Evolutionary conservation across 2,329 filamentous ascomycete genomes (phyloP).

Genomic region (Tolypocladium inflatum): DNA sequence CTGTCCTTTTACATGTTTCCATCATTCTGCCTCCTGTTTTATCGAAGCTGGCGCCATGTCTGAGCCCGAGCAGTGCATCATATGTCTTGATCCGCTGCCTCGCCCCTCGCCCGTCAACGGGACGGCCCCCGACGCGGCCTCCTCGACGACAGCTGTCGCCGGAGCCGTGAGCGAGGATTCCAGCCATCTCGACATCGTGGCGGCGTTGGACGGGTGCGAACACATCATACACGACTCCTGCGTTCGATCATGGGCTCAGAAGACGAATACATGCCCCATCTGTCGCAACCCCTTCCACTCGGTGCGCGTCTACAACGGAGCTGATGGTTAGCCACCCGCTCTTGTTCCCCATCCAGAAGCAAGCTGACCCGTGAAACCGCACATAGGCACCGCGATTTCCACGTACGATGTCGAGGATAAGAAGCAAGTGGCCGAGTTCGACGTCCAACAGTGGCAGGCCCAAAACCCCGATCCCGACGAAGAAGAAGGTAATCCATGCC

Average conservation of each 20-base stretch:
- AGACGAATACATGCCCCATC: constrained; percentile 96
- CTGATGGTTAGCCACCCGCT: constrained; percentile 52
- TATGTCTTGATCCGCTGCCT: constrained; percentile 54
- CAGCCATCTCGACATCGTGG: constrained; percentile 37
- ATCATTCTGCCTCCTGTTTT: constrained; percentile 24
- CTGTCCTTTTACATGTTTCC: constrained; percentile 37
- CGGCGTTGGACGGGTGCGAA: constrained; percentile 64
- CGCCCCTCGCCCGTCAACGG: constrained; percentile 20
- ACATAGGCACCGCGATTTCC: constrained; percentile 42
- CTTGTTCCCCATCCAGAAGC: not conserved
- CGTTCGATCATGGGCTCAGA: constrained; percentile 87
- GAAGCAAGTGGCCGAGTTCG: constrained; percentile 83
- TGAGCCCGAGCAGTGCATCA: constrained; percentile 58
- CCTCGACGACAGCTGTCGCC: constrained; percentile 5
- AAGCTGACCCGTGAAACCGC: not conserved
- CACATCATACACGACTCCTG: constrained; percentile 91
- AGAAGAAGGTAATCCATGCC: constrained; percentile 66
- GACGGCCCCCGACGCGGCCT: constrained; percentile 8
- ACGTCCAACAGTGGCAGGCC: constrained; percentile 64
- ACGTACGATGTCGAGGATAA: constrained; percentile 66
- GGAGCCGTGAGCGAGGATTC: constrained; percentile 14
- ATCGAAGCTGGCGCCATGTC: constrained; percentile 35
- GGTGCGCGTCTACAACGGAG: constrained; percentile 71
- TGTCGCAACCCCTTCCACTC: constrained; percentile 87
- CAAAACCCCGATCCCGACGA: constrained; percentile 58